These are phyloP conservation scores for Podospora didyma DNA, from an alignment of 495 filamentous ascomycete genomes.

Conservation along the genomic window DNA sequence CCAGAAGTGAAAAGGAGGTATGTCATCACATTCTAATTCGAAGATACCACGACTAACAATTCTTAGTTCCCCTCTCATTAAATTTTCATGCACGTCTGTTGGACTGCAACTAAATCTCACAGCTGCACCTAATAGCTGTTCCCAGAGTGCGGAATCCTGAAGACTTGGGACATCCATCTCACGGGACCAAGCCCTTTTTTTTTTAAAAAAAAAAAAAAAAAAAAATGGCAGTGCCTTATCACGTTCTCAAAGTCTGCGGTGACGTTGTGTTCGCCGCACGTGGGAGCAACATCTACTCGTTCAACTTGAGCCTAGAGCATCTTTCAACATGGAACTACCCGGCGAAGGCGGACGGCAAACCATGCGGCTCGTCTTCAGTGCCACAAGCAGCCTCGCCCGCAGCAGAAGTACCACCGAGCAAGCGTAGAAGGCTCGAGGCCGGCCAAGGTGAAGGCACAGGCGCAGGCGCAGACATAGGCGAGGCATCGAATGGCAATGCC, in stretches of 20 bases:
- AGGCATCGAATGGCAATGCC: constrained; percentile 2
- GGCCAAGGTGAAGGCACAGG: constrained; percentile 6
- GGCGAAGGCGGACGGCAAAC: constrained; percentile 7
- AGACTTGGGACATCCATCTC: too few relatives aligned
- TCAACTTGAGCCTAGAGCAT: constrained; percentile 29
- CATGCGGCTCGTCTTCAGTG: constrained; percentile 2
- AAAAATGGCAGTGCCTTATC: constrained; percentile 36
- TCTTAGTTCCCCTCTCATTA: too few relatives aligned
- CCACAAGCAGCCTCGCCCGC: constrained; percentile 9
- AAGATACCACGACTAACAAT: too few relatives aligned
- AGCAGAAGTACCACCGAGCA: constrained; percentile 27
- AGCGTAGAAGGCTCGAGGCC: constrained; percentile 23
- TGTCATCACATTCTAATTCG: too few relatives aligned
- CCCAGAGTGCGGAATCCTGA: too few relatives aligned
- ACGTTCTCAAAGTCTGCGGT: constrained; percentile 36
- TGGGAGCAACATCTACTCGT: constrained; percentile 37
- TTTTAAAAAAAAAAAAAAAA: constrained; percentile 4
- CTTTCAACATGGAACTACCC: constrained; percentile 41
- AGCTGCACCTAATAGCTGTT: too few relatives aligned
- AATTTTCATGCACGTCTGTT: too few relatives aligned
- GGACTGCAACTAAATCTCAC: too few relatives aligned
- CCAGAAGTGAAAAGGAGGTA: too few relatives aligned
- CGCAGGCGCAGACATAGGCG: neutral
- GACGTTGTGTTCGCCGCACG: constrained; percentile 38
- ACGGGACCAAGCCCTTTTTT: neutral